phyloP scores from a whole-genome alignment of 2,329 filamentous ascomycete species.

The Aspergillus melleus region DNA sequence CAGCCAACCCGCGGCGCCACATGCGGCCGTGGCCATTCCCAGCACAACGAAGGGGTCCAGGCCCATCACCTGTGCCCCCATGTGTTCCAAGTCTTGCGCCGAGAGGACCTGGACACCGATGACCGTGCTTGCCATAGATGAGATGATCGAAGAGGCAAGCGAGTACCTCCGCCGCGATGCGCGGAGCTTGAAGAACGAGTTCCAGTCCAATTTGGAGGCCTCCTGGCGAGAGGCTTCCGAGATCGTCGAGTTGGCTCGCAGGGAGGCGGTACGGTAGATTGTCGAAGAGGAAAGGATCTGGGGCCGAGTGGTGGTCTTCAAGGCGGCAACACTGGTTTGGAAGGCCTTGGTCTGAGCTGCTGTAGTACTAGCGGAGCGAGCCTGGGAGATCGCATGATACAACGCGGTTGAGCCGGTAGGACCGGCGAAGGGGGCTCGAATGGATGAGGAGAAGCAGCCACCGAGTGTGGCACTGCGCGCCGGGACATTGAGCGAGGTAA shows the following conservation, averaged over 20 bases:
- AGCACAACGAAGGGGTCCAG: constrained; percentile 86
- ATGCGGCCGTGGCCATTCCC: constrained; percentile 75
- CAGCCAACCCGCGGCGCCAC: constrained; percentile 82
- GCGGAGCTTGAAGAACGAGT: constrained; percentile 88
- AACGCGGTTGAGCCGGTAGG: constrained; percentile 19
- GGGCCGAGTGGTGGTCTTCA: constrained; percentile 16
- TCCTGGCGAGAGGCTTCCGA: constrained; percentile 30
- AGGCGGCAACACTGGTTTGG: constrained; percentile 3
- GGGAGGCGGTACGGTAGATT: constrained; percentile 7
- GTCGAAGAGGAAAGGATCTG: constrained; percentile 12
- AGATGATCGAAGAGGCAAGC: constrained; percentile 70
- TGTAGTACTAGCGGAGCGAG: constrained; percentile 24
- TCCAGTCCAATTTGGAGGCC: constrained; percentile 69
- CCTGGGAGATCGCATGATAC: constrained; percentile 24
- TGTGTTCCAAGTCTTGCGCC: constrained; percentile 66
- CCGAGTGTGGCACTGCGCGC: constrained; percentile 34
- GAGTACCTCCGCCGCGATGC: constrained; percentile 82
- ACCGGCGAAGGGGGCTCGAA: constrained; percentile 25
- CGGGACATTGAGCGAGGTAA: constrained; percentile 30
- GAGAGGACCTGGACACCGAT: constrained; percentile 58
- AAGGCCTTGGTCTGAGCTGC: constrained; percentile 20
- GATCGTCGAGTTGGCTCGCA: constrained; percentile 32
- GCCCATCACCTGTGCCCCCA: constrained; percentile 69
- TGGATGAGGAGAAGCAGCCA: constrained; percentile 26
- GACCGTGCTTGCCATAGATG: constrained; percentile 62